A percentile compares a stretch with the other conserved stretches of the same genome.
These are phyloP conservation scores for Drechslerella coelobrocha DNA, from an alignment of 2,329 filamentous ascomycete species.

Conservation along the genomic window DNA sequence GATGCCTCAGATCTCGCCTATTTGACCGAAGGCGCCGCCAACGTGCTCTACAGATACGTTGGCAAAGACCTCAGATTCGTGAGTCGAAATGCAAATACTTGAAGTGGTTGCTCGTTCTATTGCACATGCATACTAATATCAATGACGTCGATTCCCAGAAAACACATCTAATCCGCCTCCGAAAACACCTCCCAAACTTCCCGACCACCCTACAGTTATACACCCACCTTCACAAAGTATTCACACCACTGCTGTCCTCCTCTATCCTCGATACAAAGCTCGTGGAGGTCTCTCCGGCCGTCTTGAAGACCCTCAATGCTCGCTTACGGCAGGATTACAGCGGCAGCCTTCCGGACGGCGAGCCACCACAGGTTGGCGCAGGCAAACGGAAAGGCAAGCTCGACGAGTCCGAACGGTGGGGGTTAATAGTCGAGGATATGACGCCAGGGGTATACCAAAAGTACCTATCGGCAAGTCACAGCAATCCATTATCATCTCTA, in stretches of 20 bases:
- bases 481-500: constrained; percentile 20
- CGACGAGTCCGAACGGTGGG: constrained; percentile 53
- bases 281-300: constrained; percentile 49
- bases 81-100: constrained; percentile 2
- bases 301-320: constrained; percentile 52
- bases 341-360: constrained; percentile 19
- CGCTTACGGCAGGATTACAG: constrained; percentile 46
- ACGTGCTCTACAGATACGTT: constrained; percentile 54
- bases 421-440: constrained; percentile 55
- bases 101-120: not conserved
- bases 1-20: constrained; percentile 54
- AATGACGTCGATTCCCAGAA: constrained; percentile 25
- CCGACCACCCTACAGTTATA: constrained; percentile 53
- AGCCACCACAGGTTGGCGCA: not conserved
- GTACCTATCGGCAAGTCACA: constrained; percentile 17
- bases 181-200: constrained; percentile 53
- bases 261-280: constrained; percentile 53
- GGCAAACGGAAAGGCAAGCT: constrained; percentile 47
- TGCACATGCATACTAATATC: constrained; percentile 12
- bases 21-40: constrained; percentile 54
- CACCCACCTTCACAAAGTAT: constrained; percentile 52
- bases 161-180: constrained; percentile 53
- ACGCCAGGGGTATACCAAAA: constrained; percentile 48
- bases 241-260: constrained; percentile 52
- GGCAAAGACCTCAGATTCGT: constrained; percentile 45